A percentile compares a stretch with the other conserved stretches of the same genome.
Evolutionary conservation across 2,329 filamentous ascomycete species (phyloP).

Genomic region (Talaromyces sp.): DNA sequence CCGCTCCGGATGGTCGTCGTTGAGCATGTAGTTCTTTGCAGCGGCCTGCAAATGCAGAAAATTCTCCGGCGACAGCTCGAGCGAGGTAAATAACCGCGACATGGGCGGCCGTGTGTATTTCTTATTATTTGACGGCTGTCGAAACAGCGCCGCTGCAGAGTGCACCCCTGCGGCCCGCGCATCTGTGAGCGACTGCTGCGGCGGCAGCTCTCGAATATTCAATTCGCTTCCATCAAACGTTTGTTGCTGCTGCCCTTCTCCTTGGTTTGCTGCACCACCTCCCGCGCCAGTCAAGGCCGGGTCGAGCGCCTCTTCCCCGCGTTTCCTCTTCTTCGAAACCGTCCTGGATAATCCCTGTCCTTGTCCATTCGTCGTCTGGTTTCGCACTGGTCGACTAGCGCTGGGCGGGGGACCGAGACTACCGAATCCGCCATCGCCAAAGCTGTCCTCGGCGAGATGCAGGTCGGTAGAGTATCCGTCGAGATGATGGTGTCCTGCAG

Average conservation of each 20-base stretch:
- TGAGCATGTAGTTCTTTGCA: constrained; percentile 55
- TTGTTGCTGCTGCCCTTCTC: constrained; percentile 14
- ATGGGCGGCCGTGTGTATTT: constrained; percentile 57
- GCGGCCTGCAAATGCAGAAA: constrained; percentile 53
- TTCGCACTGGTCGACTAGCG: constrained; percentile 22
- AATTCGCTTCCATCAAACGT: constrained; percentile 27
- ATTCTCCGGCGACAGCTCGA: constrained; percentile 53
- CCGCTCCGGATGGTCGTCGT: constrained; percentile 50
- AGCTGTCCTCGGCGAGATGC: constrained; percentile 37
- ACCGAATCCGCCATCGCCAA: constrained; percentile 32
- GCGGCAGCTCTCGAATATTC: constrained; percentile 33
- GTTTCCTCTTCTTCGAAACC: constrained; percentile 37
- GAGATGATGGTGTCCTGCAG: constrained; percentile 38
- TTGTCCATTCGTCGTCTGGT: constrained; percentile 24
- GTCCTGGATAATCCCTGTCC: constrained; percentile 27
- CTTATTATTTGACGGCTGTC: constrained; percentile 46
- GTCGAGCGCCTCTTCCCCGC: constrained; percentile 35
- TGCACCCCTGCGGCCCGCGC: constrained; percentile 49
- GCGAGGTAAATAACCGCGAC: constrained; percentile 53
- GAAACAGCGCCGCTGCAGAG: constrained; percentile 52
- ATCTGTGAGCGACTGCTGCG: constrained; percentile 34
- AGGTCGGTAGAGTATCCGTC: constrained; percentile 36
- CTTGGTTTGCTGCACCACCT: not conserved
- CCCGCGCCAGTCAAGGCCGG: constrained; percentile 26
- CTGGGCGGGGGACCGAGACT: constrained; percentile 17